Evolutionary conservation across 148 eudicot species (phyloP).

Genomic region (Limonium bicolor): DNA sequence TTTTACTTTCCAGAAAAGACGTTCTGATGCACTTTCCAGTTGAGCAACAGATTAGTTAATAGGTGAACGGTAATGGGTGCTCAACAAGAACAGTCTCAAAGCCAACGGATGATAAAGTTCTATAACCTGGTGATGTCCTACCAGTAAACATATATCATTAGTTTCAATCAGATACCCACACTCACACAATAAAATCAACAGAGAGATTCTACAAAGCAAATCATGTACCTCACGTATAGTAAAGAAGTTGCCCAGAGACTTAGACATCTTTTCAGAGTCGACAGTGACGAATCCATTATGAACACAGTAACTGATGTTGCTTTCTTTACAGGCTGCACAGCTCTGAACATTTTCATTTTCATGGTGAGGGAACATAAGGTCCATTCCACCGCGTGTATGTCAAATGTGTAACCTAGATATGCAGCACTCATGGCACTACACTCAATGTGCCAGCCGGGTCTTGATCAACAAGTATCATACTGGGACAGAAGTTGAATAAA

Average conservation of each 20-base stretch:
- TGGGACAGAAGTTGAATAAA: no score
- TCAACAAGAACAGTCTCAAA: slow-evolving; percentile 72
- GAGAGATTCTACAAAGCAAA: neutral
- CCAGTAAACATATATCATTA: no score
- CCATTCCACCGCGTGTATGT: slow-evolving; percentile 99
- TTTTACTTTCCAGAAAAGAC: no score
- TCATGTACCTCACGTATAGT: slow-evolving; percentile 80
- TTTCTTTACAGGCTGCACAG: slow-evolving; percentile 80
- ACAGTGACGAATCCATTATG: slow-evolving; percentile 94
- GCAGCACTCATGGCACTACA: slow-evolving; percentile 99
- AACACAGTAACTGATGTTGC: slow-evolving; percentile 74
- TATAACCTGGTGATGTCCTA: no score
- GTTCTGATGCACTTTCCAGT: slow-evolving; percentile 84
- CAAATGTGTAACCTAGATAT: slow-evolving; percentile 64
- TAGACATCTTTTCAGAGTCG: slow-evolving; percentile 90
- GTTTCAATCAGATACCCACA: no score
- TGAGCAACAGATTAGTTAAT: slow-evolving; percentile 67
- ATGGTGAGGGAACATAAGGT: slow-evolving; percentile 94
- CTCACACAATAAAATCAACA: neutral
- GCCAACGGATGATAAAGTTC: slow-evolving; percentile 90
- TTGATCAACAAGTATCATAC: no score
- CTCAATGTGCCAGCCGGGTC: slow-evolving; percentile 99
- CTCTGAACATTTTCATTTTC: slow-evolving; percentile 98
- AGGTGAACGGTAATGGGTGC: slow-evolving; percentile 91
- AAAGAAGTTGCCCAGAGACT: slow-evolving; percentile 96